Percentiles rank a stretch among this genome's conserved stretches.
These are phyloP conservation scores for Kalanchoe fedtschenkoi DNA, from an alignment of 164 flowering plant species.

Conservation along the genomic window DNA sequence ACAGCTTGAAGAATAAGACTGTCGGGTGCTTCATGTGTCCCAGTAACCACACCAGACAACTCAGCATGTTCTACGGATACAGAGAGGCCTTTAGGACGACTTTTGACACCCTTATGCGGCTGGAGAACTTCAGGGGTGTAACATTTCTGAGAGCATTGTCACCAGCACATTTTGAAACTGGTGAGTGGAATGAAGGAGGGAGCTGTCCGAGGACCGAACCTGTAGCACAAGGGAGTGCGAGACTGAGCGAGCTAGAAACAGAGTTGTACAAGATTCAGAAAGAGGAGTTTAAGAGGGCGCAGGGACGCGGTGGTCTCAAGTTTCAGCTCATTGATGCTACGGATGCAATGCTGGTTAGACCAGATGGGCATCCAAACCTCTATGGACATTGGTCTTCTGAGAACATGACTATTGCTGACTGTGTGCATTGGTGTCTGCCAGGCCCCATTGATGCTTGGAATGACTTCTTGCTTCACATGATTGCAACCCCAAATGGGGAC, in stretches of 20 bases:
- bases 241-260: slow-evolving; percentile 13
- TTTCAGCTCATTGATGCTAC: slow-evolving; percentile 32
- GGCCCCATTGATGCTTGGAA: slow-evolving; percentile 52
- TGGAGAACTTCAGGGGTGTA: slow-evolving; percentile 23
- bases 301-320: slow-evolving; percentile 21
- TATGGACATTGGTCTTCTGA: slow-evolving; percentile 21
- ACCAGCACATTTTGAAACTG: slow-evolving; percentile 40
- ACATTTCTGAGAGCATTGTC: slow-evolving; percentile 34
- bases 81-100: slow-evolving; percentile 28
- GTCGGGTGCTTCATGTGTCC: slow-evolving; percentile 2
- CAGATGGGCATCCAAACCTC: slow-evolving; percentile 48
- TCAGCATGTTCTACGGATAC: slow-evolving; percentile 14
- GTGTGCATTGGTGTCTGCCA: slow-evolving; percentile 58
- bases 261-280: slow-evolving; percentile 28
- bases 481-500: background rate
- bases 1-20: background rate
- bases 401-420: slow-evolving; percentile 26
- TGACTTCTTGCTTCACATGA: slow-evolving; percentile 32
- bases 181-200: slow-evolving; percentile 46
- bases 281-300: slow-evolving; percentile 28
- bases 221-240: slow-evolving; percentile 15
- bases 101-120: slow-evolving; percentile 15
- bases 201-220: slow-evolving; percentile 31
- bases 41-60: background rate
- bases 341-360: slow-evolving; percentile 38